A percentile compares a stretch with the other conserved stretches of the same genome.
Evolutionary conservation across 2,329 filamentous ascomycete species (phyloP).

Genomic region (Phialophora expanda): DNA sequence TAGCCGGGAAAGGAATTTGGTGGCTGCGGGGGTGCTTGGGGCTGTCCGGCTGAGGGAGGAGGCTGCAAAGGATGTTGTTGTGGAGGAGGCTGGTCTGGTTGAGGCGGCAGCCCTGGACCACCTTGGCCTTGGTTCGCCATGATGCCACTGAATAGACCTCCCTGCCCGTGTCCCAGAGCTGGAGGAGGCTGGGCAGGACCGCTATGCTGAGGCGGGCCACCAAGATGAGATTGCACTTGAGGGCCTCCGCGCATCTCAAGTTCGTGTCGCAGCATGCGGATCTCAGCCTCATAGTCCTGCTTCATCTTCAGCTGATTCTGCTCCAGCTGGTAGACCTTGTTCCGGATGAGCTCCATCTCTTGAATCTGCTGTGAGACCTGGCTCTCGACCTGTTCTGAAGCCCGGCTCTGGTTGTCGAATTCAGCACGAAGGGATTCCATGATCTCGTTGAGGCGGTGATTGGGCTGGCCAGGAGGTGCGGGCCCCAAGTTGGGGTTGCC

Average conservation of each 20-base stretch:
- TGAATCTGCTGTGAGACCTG: conserved; percentile 93
- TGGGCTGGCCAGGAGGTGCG: conserved; percentile 58
- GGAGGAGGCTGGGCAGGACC: conserved; percentile 84
- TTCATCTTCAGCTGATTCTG: conserved; percentile 87
- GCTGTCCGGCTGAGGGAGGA: conserved; percentile 50
- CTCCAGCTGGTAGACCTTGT: conserved; percentile 92
- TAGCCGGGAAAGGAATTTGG: conserved; percentile 74
- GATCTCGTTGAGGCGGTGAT: conserved; percentile 82
- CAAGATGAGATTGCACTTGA: conserved; percentile 67
- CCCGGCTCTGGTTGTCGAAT: conserved; percentile 82
- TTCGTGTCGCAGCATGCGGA: conserved; percentile 82
- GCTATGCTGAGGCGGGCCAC: conserved; percentile 74
- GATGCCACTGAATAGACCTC: conserved; percentile 91
- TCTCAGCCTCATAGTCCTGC: conserved; percentile 93
- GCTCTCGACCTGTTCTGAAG: conserved; percentile 86
- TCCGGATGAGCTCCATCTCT: conserved; percentile 91
- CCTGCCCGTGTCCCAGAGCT: conserved; percentile 82
- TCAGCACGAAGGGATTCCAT: conserved; percentile 89
- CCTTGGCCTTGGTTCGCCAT: conserved; percentile 90
- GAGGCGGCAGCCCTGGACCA: conserved; percentile 80
- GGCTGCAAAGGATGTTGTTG: conserved; percentile 64
- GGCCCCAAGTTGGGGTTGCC: conserved; percentile 46
- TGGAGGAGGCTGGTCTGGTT: conserved; percentile 66
- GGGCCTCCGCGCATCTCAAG: conserved; percentile 74
- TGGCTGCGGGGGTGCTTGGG: conserved; percentile 70